These are phyloP conservation scores for Pyricularia pennisetigena DNA, from an alignment of 2,329 filamentous ascomycete genomes.

Conservation along the genomic window DNA sequence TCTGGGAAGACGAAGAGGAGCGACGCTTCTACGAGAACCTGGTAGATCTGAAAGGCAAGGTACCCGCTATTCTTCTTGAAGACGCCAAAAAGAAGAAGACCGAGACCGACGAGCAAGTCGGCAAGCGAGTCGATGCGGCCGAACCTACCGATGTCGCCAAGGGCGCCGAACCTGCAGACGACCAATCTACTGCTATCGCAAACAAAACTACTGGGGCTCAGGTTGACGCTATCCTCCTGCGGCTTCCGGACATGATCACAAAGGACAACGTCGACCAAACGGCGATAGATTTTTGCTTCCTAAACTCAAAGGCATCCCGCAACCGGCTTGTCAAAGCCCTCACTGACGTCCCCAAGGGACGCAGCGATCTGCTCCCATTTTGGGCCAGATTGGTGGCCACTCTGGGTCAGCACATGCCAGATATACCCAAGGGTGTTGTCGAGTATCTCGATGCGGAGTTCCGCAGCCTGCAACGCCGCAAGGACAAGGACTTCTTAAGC, in stretches of 20 bases:
- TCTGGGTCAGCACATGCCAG: slow-evolving; percentile 84
- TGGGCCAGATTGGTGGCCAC: slow-evolving; percentile 93
- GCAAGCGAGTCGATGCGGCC: slow-evolving; percentile 56
- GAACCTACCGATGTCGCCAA: slow-evolving; percentile 43
- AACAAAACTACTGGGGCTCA: slow-evolving; percentile 98
- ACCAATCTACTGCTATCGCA: slow-evolving; percentile 85
- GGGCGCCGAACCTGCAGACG: slow-evolving; percentile 45
- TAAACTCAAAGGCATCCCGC: slow-evolving; percentile 95
- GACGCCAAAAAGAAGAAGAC: slow-evolving; percentile 89
- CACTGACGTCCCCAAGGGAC: slow-evolving; percentile 89
- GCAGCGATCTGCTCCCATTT: slow-evolving; percentile 78
- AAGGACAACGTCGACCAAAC: slow-evolving; percentile 89
- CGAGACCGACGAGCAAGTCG: slow-evolving; percentile 72
- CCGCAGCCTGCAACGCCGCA: slow-evolving; percentile 88
- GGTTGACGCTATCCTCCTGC: slow-evolving; percentile 79
- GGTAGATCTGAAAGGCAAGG: slow-evolving; percentile 89
- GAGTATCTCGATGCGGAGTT: slow-evolving; percentile 94
- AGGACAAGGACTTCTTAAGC: slow-evolving; percentile 94
- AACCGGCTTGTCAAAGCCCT: slow-evolving; percentile 89
- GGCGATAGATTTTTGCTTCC: slow-evolving; percentile 93
- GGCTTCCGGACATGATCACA: slow-evolving; percentile 81
- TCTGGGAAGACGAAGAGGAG: slow-evolving; percentile 98
- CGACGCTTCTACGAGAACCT: slow-evolving; percentile 96
- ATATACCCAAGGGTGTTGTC: slow-evolving; percentile 85
- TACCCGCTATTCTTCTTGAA: slow-evolving; percentile 86